Base-by-base conservation (phyloP, 257 asterid genomes). In the Leptodermis oblonga region DNA sequence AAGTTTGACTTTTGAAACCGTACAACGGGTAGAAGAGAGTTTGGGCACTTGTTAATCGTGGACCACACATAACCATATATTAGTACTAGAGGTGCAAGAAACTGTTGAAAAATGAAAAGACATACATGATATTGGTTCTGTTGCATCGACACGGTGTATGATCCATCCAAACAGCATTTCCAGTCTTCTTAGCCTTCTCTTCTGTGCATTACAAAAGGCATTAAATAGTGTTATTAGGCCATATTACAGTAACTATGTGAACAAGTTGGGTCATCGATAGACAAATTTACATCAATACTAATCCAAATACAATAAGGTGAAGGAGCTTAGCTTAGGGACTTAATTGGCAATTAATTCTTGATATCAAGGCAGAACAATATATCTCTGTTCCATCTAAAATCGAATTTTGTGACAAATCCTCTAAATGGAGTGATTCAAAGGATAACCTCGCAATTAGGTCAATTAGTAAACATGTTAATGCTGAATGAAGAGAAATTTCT, bases 161-260 rank as follows among this genome's bases (percentile, higher is more conserved):
- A 70, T 72, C 97, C 99, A 93, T 30, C 96, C 97, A 66, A 83
- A 90, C 70, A 88, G 77, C 85, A 79, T 75, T 76, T 87, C 87
- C 74, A 93, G 88, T 60, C 92, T 81, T 68, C 71, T 76, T 33
- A 93, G 69, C 82, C 96, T 86, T 79, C 97, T 81, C 83, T 69
- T 86, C 97, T 93, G 95, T 55, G 67, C 76, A 67, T 36, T 70
- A 54, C 36, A 75, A 49, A 64, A 20, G 55, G 3, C 54, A 18
- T 36, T 2, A 4, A 15, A 58, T 17, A 31, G 14, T 18, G 28
- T 15, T 11, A 0, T 11, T 62, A 36, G 31, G 26, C 10, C 31
- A 34, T 22, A 61, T 25, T 42, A 64, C 25, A 43, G 25, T 62
- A 64, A 25, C 4, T 20, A n/a, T 62, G 67, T 36, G 36, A 22